These are phyloP conservation scores for Typha latifolia DNA, from an alignment of 176 grass and related monocot species.

Conservation along the genomic window DNA sequence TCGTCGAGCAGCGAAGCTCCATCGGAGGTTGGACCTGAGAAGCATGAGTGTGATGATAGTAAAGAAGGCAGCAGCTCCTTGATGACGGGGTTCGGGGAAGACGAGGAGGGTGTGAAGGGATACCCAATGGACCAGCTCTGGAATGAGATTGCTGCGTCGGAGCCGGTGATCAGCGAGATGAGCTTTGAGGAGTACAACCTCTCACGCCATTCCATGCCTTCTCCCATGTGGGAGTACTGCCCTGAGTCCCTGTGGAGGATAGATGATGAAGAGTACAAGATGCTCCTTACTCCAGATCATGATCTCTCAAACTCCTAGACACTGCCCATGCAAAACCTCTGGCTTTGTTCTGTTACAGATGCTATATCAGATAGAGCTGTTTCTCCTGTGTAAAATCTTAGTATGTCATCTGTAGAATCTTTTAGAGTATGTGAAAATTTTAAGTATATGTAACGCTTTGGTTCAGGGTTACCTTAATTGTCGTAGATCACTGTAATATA, in stretches of 20 bases:
- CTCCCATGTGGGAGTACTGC: conserved; percentile 63
- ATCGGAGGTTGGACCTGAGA: neutral
- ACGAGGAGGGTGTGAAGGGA: conserved; percentile 14
- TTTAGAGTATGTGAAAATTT: neutral
- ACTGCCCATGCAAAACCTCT: conserved; percentile 7
- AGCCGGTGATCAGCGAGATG: conserved; percentile 16
- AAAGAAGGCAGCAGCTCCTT: neutral
- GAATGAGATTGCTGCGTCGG: conserved; percentile 64
- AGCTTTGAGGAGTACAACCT: conserved; percentile 26
- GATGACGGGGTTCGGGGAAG: conserved; percentile 3
- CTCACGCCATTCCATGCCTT: conserved; percentile 8
- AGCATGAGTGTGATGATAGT: neutral
- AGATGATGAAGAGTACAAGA: conserved; percentile 63
- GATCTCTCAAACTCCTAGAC: conserved; percentile 16
- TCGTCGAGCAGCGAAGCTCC: conserved; percentile 13
- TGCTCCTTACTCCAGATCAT: conserved; percentile 30
- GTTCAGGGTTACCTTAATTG: neutral
- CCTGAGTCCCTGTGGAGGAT: conserved; percentile 74
- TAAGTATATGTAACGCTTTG: neutral
- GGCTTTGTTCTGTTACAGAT: neutral
- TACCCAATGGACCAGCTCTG: conserved; percentile 67
- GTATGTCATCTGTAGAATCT: neutral
- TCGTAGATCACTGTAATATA: conserved; percentile 3
- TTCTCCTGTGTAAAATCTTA: conserved; percentile 1
- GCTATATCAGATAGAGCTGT: neutral